Percentiles rank a stretch among this genome's conserved stretches.
phyloP scores from a whole-genome alignment of 75 land plant genomes.

The Picea glauca region DNA sequence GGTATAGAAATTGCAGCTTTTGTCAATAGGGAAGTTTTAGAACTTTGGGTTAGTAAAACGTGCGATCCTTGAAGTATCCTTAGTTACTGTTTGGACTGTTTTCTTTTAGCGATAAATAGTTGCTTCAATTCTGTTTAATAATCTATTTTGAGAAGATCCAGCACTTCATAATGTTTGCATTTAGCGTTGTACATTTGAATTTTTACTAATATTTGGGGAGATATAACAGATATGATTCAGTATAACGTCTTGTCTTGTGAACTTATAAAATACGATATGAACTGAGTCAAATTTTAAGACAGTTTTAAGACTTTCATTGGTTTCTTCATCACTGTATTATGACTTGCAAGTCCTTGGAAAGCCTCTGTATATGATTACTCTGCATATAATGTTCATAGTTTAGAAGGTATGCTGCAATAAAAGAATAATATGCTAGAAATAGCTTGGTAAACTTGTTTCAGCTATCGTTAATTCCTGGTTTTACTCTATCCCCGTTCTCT shows the following conservation, averaged over 20 bases:
- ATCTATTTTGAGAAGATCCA: background rate
- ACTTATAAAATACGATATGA: background rate
- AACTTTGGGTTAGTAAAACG: background rate
- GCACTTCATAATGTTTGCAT: background rate
- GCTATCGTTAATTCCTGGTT: no score
- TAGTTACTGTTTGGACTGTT: background rate
- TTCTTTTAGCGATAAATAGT: background rate
- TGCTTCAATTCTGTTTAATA: no score
- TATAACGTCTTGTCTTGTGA: background rate
- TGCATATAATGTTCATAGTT: no score
- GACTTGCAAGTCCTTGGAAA: no score
- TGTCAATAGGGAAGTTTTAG: background rate
- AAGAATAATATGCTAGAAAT: no score
- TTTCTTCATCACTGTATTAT: no score
- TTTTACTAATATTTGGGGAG: background rate
- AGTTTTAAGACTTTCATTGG: no score
- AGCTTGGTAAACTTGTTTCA: no score
- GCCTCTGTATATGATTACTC: no score
- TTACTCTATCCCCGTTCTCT: no score
- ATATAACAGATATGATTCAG: background rate
- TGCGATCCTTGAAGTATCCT: no score
- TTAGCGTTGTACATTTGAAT: background rate
- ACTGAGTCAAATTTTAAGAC: background rate
- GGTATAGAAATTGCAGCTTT: background rate
- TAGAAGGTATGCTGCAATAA: no score